Conservation (phyloP, 164 flowering plant genomes). For the Magnolia officinalis region DNA sequence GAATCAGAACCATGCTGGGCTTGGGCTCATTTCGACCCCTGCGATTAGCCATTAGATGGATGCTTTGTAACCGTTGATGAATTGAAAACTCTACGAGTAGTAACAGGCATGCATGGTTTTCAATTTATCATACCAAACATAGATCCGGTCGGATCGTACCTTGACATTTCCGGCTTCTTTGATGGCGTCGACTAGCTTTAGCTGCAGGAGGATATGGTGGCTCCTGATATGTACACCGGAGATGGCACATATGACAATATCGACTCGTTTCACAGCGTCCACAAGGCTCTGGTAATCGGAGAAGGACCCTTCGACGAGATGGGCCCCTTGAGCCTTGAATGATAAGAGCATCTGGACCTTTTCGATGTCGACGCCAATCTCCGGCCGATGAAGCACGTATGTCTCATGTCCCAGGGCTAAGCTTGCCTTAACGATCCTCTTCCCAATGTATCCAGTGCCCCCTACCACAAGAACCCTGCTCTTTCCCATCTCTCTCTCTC, state of each 20-base stretch:
- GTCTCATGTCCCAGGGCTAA: constrained; percentile 46
- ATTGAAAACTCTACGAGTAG: no score
- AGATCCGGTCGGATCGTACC: constrained; percentile 23
- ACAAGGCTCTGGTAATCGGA: constrained; percentile 56
- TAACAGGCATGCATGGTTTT: no score
- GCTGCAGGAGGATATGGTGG: constrained; percentile 54
- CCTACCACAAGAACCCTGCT: constrained; percentile 54
- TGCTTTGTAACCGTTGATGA: no score
- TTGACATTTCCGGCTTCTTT: constrained; percentile 67
- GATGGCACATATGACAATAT: constrained; percentile 58
- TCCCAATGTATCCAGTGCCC: constrained; percentile 66
- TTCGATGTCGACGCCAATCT: constrained; percentile 60
- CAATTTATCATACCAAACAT: background rate
- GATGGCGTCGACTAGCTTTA: constrained; percentile 64
- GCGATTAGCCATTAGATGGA: no score
- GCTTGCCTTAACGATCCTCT: constrained; percentile 57
- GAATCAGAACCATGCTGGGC: no score
- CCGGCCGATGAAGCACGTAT: constrained; percentile 42
- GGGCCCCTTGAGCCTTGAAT: constrained; percentile 56
- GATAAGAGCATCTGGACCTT: constrained; percentile 45
- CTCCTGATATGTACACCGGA: constrained; percentile 64
- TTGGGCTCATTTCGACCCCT: no score
- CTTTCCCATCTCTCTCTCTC: constrained; percentile 26
- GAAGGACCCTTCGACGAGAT: constrained; percentile 43
- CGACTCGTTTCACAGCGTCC: constrained; percentile 53